Conservation (phyloP, 2,329 filamentous ascomycete genomes). For the Calycina herbarum region DNA sequence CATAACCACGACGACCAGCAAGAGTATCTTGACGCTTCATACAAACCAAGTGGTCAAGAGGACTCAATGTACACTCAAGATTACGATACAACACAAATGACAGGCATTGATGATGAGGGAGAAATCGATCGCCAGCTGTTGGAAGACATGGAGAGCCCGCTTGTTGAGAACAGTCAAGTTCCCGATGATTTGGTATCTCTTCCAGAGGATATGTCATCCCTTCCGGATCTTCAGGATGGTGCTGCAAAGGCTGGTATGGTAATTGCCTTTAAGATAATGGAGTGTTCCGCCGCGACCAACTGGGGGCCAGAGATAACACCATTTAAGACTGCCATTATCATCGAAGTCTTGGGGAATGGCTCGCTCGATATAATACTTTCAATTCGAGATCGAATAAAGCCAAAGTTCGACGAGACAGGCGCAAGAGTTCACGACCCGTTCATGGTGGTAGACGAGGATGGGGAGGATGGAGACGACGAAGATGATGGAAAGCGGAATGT, state of each 20-base stretch:
- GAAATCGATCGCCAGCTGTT: constrained; percentile 33
- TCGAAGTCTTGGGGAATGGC: constrained; percentile 54
- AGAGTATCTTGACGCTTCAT: constrained; percentile 38
- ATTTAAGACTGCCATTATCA: constrained; percentile 65
- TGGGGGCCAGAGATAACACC: constrained; percentile 65
- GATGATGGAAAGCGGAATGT: constrained; percentile 64
- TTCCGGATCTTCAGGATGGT: constrained; percentile 51
- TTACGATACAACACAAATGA: constrained; percentile 25
- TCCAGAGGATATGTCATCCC: constrained; percentile 54
- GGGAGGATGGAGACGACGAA: constrained; percentile 53
- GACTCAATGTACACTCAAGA: constrained; percentile 26
- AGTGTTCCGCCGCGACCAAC: constrained; percentile 59
- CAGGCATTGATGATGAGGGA: constrained; percentile 39
- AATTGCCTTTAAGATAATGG: constrained; percentile 67
- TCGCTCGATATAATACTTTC: constrained; percentile 65
- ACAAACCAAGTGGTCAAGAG: constrained; percentile 39
- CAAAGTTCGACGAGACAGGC: constrained; percentile 68
- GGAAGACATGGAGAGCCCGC: constrained; percentile 32
- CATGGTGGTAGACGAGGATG: constrained; percentile 68
- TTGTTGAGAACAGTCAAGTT: constrained; percentile 40
- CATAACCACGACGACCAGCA: constrained; percentile 45
- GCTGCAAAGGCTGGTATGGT: constrained; percentile 60
- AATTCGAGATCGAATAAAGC: constrained; percentile 61
- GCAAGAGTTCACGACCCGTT: constrained; percentile 75
- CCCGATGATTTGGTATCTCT: constrained; percentile 64